These are phyloP conservation scores for Phytophthora citrophthora DNA, from an alignment of 352 stramenopile species.

Conservation along the genomic window DNA sequence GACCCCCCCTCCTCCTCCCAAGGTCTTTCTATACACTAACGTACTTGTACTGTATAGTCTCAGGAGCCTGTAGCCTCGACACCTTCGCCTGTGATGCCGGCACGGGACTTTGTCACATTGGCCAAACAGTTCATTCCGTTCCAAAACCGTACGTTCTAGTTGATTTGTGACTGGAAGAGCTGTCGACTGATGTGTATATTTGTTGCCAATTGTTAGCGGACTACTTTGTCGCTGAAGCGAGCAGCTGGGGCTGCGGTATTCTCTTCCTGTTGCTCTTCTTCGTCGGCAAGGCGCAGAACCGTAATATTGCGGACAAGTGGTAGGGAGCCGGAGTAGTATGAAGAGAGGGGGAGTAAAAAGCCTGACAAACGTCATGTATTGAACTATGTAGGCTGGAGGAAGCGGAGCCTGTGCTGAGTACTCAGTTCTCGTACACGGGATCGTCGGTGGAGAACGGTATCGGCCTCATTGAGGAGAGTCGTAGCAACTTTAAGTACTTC, in stretches of 20 bases:
- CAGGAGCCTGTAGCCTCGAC: constrained; percentile 19
- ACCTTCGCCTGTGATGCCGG: constrained; percentile 12
- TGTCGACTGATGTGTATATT: neutral
- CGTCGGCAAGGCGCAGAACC: constrained; percentile 72
- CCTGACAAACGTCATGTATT: neutral
- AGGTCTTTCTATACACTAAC: neutral
- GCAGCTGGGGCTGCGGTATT: constrained; percentile 48
- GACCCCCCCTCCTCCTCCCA: neutral
- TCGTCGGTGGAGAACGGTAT: constrained; percentile 61
- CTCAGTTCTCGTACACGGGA: constrained; percentile 82
- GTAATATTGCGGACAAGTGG: constrained; percentile 70
- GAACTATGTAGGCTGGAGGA: constrained; percentile 55
- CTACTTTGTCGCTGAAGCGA: constrained; percentile 54
- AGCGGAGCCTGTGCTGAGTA: constrained; percentile 63
- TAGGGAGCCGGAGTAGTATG: constrained; percentile 20
- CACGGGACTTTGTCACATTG: constrained; percentile 28
- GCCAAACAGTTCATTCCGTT: constrained; percentile 45
- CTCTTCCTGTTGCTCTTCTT: constrained; percentile 71
- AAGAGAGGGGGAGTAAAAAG: neutral
- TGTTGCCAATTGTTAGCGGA: constrained; percentile 40
- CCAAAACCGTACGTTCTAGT: constrained; percentile 35
- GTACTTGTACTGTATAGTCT: neutral
- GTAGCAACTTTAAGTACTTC: constrained; percentile 87
- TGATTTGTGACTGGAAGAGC: neutral
- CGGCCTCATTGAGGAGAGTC: constrained; percentile 73